Percentiles rank a stretch among this genome's conserved stretches.
Evolutionary conservation across 1,284 basidiomycete genomes (phyloP).

Genomic region (Paramarasmius palmivorus): DNA sequence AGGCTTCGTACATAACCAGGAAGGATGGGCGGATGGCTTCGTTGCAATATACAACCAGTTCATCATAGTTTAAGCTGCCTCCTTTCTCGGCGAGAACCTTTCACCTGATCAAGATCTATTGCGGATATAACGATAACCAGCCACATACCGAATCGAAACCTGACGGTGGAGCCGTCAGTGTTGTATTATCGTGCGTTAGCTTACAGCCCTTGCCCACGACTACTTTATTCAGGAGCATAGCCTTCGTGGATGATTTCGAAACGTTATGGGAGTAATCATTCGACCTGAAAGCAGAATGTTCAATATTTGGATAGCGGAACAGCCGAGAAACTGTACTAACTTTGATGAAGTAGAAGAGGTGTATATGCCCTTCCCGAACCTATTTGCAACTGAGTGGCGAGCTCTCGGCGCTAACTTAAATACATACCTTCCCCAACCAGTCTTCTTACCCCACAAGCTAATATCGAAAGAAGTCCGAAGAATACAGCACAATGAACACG

Average conservation of each 20-base stretch:
- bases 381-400: constrained; percentile 19
- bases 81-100: constrained; percentile 63
- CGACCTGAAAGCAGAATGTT: no score
- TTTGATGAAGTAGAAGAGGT: constrained; percentile 64
- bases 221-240: constrained; percentile 66
- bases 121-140: neutral
- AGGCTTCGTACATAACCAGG: constrained; percentile 59
- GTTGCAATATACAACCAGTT: constrained; percentile 63
- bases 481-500: constrained; percentile 61
- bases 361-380: constrained; percentile 63
- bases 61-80: constrained; percentile 62
- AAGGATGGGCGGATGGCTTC: constrained; percentile 67
- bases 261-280: constrained; percentile 64
- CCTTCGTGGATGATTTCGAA: constrained; percentile 51
- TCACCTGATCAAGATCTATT: constrained; percentile 6
- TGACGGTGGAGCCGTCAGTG: constrained; percentile 50
- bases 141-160: constrained; percentile 61
- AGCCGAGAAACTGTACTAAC: constrained; percentile 28
- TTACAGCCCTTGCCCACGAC: constrained; percentile 68
- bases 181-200: constrained; percentile 53
- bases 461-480: constrained; percentile 61
- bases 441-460: constrained; percentile 60
- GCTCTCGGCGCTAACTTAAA: constrained; percentile 10
- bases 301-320: neutral
- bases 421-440: constrained; percentile 60